These are phyloP conservation scores for Eruca vesicaria DNA, from an alignment of 441 rosid species.

Conservation along the genomic window DNA sequence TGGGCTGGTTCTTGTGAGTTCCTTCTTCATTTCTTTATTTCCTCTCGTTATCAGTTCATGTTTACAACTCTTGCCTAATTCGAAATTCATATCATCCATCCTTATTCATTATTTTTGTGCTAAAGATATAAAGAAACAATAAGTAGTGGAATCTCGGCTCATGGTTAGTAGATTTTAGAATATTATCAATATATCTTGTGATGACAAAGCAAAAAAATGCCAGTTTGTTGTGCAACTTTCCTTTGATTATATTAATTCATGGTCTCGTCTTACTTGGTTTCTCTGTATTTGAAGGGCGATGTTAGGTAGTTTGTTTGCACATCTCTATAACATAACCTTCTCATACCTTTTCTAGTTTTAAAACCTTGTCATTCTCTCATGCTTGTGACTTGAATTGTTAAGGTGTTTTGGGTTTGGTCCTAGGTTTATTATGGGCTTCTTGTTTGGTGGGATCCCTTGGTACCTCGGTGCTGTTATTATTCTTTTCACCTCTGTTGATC, in stretches of 20 bases:
- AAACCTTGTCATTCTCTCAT: background rate
- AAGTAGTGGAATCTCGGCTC: background rate
- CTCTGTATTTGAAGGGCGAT: too few relatives aligned
- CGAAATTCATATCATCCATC: background rate
- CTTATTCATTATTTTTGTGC: background rate
- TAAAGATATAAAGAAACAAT: background rate
- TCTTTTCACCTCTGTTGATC: conserved; percentile 52
- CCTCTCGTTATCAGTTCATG: background rate
- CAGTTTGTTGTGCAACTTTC: background rate
- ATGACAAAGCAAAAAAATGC: background rate
- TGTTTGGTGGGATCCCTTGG: conserved; percentile 88
- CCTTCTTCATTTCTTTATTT: background rate
- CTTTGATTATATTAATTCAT: background rate
- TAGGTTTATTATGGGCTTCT: conserved; percentile 80
- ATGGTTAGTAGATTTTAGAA: background rate
- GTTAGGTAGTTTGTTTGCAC: too few relatives aligned
- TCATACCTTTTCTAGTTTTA: background rate
- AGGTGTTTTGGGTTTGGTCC: background rate
- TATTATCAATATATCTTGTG: background rate
- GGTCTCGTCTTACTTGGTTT: too few relatives aligned
- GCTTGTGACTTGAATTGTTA: background rate
- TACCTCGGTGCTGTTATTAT: conserved; percentile 64
- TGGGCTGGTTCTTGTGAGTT: conserved; percentile 92
- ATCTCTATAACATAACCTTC: background rate
- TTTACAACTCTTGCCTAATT: background rate